Evolutionary conservation across 1,284 basidiomycete genomes (phyloP), one percentile per base, ranked within the genome.

Genomic region (Ustilago trichophora): DNA sequence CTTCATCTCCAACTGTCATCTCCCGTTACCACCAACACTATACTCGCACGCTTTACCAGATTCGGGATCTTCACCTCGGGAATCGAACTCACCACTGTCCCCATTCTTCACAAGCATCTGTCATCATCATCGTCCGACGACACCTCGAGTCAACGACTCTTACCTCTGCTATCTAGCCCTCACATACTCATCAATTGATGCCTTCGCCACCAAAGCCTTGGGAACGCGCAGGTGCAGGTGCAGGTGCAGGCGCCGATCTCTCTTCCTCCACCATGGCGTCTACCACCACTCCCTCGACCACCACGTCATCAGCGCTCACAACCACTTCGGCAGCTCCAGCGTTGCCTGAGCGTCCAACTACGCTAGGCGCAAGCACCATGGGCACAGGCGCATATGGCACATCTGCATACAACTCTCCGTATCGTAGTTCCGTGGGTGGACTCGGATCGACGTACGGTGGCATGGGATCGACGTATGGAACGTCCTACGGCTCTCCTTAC

Each of bases 171-270:
- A 19, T n/a, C 15, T 40, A 12, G 18, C 19, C 37, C 25, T 2
- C 9, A 25, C 40, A 26, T 35, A 37, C 21, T 1, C 27, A 15
- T 29, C 27, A 29, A 22, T 29, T 27, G 24, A 68, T 80, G 77
- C 72, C 72, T 10, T 75, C 78, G 15, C 79, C 79, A 46, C 79
- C 78, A 10, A 81, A 81, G 49, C 79, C 79, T 19, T 81, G 79
- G 79, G 79, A 81, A 57, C 59, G 60, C n/a, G n/a, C n/a, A n/a
- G n/a, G n/a, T n/a, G n/a, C n/a, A n/a, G n/a, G n/a, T n/a, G n/a
- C n/a, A n/a, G 53, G 55, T n/a, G 49, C 59, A 32, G 64, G 51
- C 13, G 45, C 63, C 15, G 45, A 63, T 16, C 31, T 44, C 4
- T 42, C 70, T 10, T 40, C 71, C 8, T 15, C 63, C 16, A 24